Base-by-base conservation (phyloP, 352 stramenopile genomes). In the Globisporangium parvum region DNA sequence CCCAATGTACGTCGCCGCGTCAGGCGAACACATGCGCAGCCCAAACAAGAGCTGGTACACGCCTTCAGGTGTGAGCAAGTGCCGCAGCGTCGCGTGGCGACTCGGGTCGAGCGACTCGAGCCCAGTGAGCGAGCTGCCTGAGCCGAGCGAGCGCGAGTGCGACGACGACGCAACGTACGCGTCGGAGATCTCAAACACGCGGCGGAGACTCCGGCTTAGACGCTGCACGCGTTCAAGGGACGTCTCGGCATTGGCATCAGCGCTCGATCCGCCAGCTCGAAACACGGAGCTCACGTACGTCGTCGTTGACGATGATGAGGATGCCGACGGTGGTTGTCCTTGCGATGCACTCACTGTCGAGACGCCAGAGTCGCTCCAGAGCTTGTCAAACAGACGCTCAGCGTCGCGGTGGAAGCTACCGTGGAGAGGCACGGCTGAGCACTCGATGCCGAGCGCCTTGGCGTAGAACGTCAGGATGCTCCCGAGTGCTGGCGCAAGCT, bases 151-250 rank as follows among this genome's bases (percentile, higher is more conserved):
- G 2, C 71, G 73, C 21, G 77, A 77, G 64, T 88, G 77, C 41
- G 70, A 73, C 18, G 83, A 86, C 31, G 82, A 91, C 1, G 85
- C 74, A 37, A 95, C 85, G 59, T 95, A 95, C 15, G 82, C 78
- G 56, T 92, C 80, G 51, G 85, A 91, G 45, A 95, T 95, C 53
- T 91, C 80, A 50, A 95, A 93, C 28, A 93, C 76, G 26, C 71
- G 68, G 18, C 85, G 80, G 20, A 95, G 50, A 46, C 77, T 77
- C 23, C 79, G 75, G 47, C 82, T 87, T n/a, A 90, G 59, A 12
- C 80, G 77, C 54, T 89, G 73, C 15, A 89, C 74, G 17, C 80
- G 70, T 62, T 88, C 79, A 15, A 81, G 60, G 10, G 63, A 54
- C 15, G 26, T 76, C 37, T 81, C 71, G 2, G 46, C 14, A 15